Base-by-base conservation (phyloP, 306 rosid genomes). In the Cucurbita argyrosperma region DNA sequence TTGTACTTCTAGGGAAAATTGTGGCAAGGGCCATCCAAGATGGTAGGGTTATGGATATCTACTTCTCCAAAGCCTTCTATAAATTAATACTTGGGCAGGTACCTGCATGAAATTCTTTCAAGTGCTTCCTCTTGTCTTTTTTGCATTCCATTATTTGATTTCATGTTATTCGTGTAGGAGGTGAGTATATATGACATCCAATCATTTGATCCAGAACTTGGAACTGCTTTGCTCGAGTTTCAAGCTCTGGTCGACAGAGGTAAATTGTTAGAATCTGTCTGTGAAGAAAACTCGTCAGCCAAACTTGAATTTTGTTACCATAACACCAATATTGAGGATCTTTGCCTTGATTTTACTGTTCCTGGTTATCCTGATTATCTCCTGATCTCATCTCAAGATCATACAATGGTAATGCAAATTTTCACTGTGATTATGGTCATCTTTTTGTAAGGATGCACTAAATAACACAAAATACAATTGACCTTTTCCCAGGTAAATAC, bases 11-110 rank as follows among this genome's bases (percentile, higher is more conserved):
- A 72, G 99, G 99, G 30, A 88, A 95, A 84, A 82, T 95, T 61
- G 89, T 91, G 54, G 97, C 93, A 55, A 95, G 88, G 85, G 92
- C 96, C 35, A 93, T 95, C 86, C 96, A 87, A 77, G 97, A 95
- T 80, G 96, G 96, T 80, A 88, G 99, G 78, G 91, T 95, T 75
- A 81, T 95, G 89, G 99, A 95, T 87, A 83, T 95, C 42, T 84
- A 88, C 78, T 89, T 95, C 83, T 91, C 97, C 18, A 89, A 85
- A 85, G 88, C 96, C 74, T 95, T 95, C 79, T 95, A 95, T 79
- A 91, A 87, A 84, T 84, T 91, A 80, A 79, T 91, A 71, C 92
- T 91, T 74, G 97, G 96, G 71, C 90, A 88, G 97, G 99, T 95
- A 86, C 39, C 59, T 23, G 60, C 78, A 30, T 18, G 57, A 79